Conservation (phyloP, 805 yeast species). For the Grigorovia transvaalensis region DNA sequence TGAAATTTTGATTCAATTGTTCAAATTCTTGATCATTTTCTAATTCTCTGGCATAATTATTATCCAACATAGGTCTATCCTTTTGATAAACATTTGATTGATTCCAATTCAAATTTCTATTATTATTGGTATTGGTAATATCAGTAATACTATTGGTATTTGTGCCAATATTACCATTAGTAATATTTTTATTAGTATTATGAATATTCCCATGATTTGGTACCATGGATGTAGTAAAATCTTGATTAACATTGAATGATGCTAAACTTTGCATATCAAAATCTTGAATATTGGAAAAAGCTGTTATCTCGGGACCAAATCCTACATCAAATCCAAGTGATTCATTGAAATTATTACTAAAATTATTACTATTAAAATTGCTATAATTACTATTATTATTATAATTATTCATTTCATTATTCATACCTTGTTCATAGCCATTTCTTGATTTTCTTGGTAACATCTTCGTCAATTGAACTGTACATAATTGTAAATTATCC, state of each 20-base stretch:
- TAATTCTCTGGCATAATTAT: slow-evolving; percentile 16
- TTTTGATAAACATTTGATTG: slow-evolving; percentile 7
- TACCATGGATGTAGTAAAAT: not conserved
- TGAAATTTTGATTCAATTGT: not conserved
- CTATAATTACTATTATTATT: not conserved
- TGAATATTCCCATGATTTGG: slow-evolving; percentile 4
- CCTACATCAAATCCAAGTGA: not conserved
- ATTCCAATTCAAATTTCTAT: slow-evolving; percentile 16
- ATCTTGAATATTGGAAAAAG: slow-evolving; percentile 15
- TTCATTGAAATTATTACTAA: slow-evolving; percentile 6
- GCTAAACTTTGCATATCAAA: slow-evolving; percentile 28
- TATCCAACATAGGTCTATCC: slow-evolving; percentile 8
- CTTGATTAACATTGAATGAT: slow-evolving; percentile 21
- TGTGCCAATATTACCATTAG: slow-evolving; percentile 6
- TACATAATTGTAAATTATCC: slow-evolving; percentile 64
- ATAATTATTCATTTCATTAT: not conserved
- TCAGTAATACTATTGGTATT: not conserved
- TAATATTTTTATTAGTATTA: slow-evolving; percentile 13
- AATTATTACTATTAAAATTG: not conserved
- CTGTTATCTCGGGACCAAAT: slow-evolving; percentile 10
- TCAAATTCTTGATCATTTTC: slow-evolving; percentile 6
- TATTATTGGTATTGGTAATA: not conserved
- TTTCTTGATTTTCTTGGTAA: slow-evolving; percentile 14
- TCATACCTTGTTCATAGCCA: too few species aligned
- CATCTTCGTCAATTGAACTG: slow-evolving; percentile 39